A percentile compares a stretch with the other conserved stretches of the same genome.
These are phyloP conservation scores for Fomitopsis schrenkii DNA, from an alignment of 1,284 basidiomycete species.

Conservation along the genomic window DNA sequence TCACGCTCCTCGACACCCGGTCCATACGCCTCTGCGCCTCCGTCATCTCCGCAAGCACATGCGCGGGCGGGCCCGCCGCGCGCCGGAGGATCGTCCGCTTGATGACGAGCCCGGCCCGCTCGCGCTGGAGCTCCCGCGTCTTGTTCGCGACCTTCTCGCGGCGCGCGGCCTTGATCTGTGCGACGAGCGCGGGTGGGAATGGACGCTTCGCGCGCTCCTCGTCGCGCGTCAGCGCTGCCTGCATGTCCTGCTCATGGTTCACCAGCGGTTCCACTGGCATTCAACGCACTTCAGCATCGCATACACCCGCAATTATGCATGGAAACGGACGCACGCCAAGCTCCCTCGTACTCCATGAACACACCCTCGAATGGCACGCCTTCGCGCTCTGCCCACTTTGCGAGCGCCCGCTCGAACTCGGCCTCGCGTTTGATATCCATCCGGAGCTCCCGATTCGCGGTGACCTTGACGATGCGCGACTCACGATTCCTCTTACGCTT, in stretches of 20 bases:
- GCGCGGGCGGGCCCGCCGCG: conserved; percentile 56
- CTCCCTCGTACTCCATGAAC: conserved; percentile 16
- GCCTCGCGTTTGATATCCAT: conserved; percentile 51
- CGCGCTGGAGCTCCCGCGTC: conserved; percentile 52
- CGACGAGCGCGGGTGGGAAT: conserved; percentile 45
- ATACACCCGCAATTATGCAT: not conserved
- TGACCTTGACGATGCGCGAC: conserved; percentile 35
- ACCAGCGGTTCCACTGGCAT: conserved; percentile 5
- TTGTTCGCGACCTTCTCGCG: conserved; percentile 57
- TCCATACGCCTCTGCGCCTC: conserved; percentile 41
- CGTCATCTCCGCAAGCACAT: conserved; percentile 50
- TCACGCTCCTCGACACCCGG: conserved; percentile 41
- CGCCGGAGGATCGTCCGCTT: conserved; percentile 41
- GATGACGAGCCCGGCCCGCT: conserved; percentile 56
- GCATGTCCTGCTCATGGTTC: conserved; percentile 25
- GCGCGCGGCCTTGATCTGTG: conserved; percentile 48
- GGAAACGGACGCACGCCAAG: conserved; percentile 39
- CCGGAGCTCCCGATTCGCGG: conserved; percentile 31
- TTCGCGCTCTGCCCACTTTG: conserved; percentile 9
- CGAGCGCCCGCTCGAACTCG: conserved; percentile 47
- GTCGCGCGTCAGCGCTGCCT: conserved; percentile 34
- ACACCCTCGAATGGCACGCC: conserved; percentile 21
- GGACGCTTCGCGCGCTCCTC: conserved; percentile 35
- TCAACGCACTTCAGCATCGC: not conserved
- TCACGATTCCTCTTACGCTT: conserved; percentile 49